These are phyloP conservation scores for Candida tibetensis DNA, from an alignment of 805 yeast genomes.

Conservation along the genomic window DNA sequence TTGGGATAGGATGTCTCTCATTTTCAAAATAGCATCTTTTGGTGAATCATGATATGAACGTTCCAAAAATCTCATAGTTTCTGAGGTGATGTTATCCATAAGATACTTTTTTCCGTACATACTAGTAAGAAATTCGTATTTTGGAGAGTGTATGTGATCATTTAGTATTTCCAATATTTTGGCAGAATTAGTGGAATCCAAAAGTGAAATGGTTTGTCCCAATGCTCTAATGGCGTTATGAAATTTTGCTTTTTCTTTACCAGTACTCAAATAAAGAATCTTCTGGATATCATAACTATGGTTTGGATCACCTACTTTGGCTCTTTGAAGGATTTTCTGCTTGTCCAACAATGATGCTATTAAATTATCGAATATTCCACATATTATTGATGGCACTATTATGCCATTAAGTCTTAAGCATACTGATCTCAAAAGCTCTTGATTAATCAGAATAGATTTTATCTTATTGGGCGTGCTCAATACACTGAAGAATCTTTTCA, in stretches of 20 bases:
- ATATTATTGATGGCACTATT: neutral
- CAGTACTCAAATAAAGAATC: slow-evolving; percentile 12
- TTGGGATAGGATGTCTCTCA: slow-evolving; percentile 18
- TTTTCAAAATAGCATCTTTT: slow-evolving; percentile 14
- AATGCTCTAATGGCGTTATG: slow-evolving; percentile 26
- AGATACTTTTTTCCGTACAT: slow-evolving; percentile 18
- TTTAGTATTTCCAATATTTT: slow-evolving; percentile 15
- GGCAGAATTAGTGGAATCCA: slow-evolving; percentile 17
- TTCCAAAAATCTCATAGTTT: slow-evolving; percentile 19
- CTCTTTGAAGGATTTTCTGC: slow-evolving; percentile 1
- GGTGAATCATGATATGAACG: slow-evolving; percentile 7
- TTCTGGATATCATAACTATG: slow-evolving; percentile 13
- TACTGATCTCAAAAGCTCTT: neutral
- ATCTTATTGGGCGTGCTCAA: neutral
- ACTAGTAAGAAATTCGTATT: slow-evolving; percentile 10
- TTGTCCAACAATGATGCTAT: slow-evolving; percentile 13
- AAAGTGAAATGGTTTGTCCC: slow-evolving; percentile 27
- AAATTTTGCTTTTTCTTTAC: slow-evolving; percentile 20
- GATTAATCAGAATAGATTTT: neutral
- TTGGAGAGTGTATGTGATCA: slow-evolving; percentile 5
- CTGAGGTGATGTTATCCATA: slow-evolving; percentile 16
- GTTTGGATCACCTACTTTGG: neutral
- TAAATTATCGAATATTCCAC: slow-evolving; percentile 11
- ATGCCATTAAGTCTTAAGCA: neutral
- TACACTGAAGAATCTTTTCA: neutral